Percentiles rank a stretch among this genome's conserved stretches.
Evolutionary conservation across 2,329 filamentous ascomycete species (phyloP).

Genomic region (Hortaea werneckii): DNA sequence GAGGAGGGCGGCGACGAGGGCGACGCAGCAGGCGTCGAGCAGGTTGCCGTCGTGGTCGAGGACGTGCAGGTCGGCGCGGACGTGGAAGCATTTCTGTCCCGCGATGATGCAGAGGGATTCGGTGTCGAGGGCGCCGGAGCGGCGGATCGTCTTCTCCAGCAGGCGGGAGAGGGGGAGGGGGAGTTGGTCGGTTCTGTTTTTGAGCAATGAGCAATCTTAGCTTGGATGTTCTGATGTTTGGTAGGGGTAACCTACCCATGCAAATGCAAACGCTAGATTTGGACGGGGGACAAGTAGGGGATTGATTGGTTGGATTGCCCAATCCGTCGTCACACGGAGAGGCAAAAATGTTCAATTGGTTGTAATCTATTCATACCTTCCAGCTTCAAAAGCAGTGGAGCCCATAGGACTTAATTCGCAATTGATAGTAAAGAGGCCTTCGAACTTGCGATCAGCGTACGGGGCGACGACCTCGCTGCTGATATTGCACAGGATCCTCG

Average conservation of each 20-base stretch:
- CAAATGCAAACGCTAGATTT: not conserved
- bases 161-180: slow-evolving; percentile 80
- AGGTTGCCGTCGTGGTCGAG: slow-evolving; percentile 85
- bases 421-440: slow-evolving; percentile 86
- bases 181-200: slow-evolving; percentile 28
- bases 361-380: slow-evolving; percentile 42
- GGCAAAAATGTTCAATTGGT: too few relatives aligned
- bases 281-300: too few relatives aligned
- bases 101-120: slow-evolving; percentile 92
- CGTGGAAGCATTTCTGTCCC: slow-evolving; percentile 80
- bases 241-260: not conserved
- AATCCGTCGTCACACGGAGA: too few relatives aligned
- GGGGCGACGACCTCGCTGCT: slow-evolving; percentile 83
- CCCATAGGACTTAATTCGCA: slow-evolving; percentile 89
- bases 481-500: slow-evolving; percentile 75
- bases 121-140: slow-evolving; percentile 85
- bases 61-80: slow-evolving; percentile 86
- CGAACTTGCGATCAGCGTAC: slow-evolving; percentile 79
- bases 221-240: too few relatives aligned
- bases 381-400: slow-evolving; percentile 79
- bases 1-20: slow-evolving; percentile 74
- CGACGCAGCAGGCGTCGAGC: slow-evolving; percentile 75
- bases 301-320: too few relatives aligned
- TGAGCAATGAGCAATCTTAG: not conserved
- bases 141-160: slow-evolving; percentile 87